Percentiles rank a stretch among this genome's conserved stretches.
Evolutionary conservation across 345 rosid species (phyloP).

Genomic region (Limnanthes douglasii): DNA sequence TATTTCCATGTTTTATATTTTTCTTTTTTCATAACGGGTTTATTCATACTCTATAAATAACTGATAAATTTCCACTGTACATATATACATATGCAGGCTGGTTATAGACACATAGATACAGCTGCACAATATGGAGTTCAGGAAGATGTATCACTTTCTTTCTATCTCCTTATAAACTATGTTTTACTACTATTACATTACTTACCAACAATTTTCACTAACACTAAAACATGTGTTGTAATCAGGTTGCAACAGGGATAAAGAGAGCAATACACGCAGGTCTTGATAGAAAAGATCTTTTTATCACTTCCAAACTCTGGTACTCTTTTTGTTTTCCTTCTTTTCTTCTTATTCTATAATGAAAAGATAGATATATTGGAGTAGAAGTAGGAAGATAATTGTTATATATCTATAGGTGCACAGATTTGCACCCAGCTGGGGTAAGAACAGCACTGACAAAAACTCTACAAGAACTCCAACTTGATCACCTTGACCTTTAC

Average conservation of each 20-base stretch:
- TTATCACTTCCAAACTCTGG: conserved; percentile 43
- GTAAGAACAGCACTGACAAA: conserved; percentile 30
- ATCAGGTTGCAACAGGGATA: conserved; percentile 27
- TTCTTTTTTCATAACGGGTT: no score
- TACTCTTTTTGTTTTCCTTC: conserved; percentile 1
- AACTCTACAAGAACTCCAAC: conserved; percentile 40
- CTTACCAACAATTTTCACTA: not conserved
- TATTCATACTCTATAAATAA: no score
- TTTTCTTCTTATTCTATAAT: no score
- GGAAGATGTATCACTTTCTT: conserved; percentile 13
- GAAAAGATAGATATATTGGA: no score
- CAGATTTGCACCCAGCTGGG: conserved; percentile 29
- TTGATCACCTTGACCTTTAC: conserved; percentile 41
- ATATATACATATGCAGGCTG: conserved; percentile 29
- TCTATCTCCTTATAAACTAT: not conserved
- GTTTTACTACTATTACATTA: not conserved
- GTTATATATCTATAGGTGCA: conserved; percentile 19
- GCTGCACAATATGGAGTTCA: conserved; percentile 30
- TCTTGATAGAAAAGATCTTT: conserved; percentile 33
- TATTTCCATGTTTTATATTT: not conserved
- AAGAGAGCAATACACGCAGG: conserved; percentile 34
- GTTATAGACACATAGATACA: conserved; percentile 40
- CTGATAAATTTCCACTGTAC: no score
- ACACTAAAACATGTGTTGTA: no score
- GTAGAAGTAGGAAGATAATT: not conserved